Evolutionary conservation across 2,329 filamentous ascomycete genomes (phyloP), one percentile per base, ranked within the genome.

Genomic region (Cordyceps farinosa): DNA sequence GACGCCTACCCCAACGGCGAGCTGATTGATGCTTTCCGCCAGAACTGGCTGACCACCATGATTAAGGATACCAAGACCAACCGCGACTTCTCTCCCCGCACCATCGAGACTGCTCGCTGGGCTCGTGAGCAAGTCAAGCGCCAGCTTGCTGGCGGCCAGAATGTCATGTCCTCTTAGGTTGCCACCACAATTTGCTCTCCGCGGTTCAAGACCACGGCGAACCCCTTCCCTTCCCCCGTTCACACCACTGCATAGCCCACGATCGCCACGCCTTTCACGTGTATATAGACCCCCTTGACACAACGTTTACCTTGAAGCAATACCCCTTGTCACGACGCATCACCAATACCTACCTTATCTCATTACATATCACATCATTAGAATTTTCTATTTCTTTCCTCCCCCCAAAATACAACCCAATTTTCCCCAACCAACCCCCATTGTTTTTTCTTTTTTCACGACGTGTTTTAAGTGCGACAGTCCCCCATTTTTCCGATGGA

Each of bases 111-210:
- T 53, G 95, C 95, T 73, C 90, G 94, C 71, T 99, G 95, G 95
- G 93, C 95, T 67, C 90, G 94, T 65, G 95, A 98, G 79, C 92
- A 97, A 76, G 93, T 98, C 76, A 98, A 97, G 84, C 90, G 92
- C 71, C 95, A 99, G 78, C 78, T 88, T 59, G 83, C 84, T 64
- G 84, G 84, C 67, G 56, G 74, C 73, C 69, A 79, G 75, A 66
- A 69, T 61, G 79, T 83, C 69, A 85, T 86, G 82, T 75, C 79
- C 61, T 78, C 51, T 32, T 61, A 55, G 83, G n/a, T 54, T 34
- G 42, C 53, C 51, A 17, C 30, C 30, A 22, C 56, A 63, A 42
- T 34, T 36, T 57, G 32, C 55, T 45, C 15, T 50, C 40, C n/a
- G 38, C 57, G 59, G 50, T 50, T 11, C 53, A 27, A 50, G 60